phyloP scores from a whole-genome alignment of 768 basidiomycete species.

The Cystobasidiopsis lactophilus region DNA sequence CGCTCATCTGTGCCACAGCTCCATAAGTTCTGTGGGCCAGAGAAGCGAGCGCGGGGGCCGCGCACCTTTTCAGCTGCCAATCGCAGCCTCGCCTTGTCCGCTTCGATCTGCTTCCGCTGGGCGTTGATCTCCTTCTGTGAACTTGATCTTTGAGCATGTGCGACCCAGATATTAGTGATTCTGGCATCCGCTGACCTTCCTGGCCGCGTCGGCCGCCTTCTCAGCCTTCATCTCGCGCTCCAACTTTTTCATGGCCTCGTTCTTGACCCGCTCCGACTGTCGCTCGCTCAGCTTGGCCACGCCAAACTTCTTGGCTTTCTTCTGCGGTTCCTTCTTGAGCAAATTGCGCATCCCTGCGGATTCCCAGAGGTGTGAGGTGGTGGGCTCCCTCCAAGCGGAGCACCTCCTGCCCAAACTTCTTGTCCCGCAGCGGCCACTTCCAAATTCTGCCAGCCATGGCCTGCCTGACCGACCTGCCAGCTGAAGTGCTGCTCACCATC shows the following conservation, averaged over 20 bases:
- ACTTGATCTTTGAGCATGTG: no score
- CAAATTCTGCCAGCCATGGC: no score
- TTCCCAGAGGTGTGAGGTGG: no score
- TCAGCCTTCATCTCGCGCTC: background rate
- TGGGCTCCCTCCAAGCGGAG: no score
- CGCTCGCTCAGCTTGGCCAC: background rate
- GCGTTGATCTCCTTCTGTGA: background rate
- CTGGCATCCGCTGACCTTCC: background rate
- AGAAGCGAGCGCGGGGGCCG: background rate
- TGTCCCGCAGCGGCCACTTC: no score
- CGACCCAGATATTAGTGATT: no score
- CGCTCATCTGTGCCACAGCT: background rate
- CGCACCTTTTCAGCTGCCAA: background rate
- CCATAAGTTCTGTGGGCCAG: background rate
- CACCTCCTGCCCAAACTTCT: no score
- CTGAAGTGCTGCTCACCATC: no score
- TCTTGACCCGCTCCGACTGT: background rate
- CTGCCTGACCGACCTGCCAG: no score
- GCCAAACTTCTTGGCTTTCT: background rate
- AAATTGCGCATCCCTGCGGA: background rate
- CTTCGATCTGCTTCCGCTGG: background rate
- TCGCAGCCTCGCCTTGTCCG: background rate
- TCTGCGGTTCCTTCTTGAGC: background rate
- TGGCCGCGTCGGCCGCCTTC: background rate
- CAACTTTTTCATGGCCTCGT: background rate